phyloP scores from a whole-genome alignment of 1,284 basidiomycete species.

The Irpex sp. region DNA sequence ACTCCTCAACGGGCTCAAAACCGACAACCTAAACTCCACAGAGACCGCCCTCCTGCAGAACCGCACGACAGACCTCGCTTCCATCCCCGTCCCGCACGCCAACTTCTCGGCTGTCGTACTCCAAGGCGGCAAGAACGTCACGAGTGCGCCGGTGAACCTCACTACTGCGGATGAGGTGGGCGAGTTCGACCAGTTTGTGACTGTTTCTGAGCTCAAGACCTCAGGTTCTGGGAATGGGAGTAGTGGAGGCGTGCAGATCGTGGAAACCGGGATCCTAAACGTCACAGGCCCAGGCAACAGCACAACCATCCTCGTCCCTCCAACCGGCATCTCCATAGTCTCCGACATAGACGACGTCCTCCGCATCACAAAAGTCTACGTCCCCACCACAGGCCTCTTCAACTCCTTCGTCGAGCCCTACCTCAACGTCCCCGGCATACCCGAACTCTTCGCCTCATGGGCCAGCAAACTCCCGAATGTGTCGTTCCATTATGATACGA shows the following conservation, averaged over 20 bases:
- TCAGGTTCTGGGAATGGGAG: no score
- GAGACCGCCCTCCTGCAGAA: conserved; percentile 20
- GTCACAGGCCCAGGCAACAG: conserved; percentile 23
- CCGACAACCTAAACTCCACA: conserved; percentile 19
- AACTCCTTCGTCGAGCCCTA: conserved; percentile 28
- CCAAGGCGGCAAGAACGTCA: conserved; percentile 18
- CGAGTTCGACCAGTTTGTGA: conserved; percentile 23
- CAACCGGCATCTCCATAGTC: conserved; percentile 23
- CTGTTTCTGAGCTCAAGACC: conserved; percentile 13
- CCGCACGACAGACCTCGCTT: conserved; percentile 21
- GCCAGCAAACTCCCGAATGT: conserved; percentile 19
- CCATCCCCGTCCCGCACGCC: conserved; percentile 19
- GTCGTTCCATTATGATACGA: conserved; percentile 30
- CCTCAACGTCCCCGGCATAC: conserved; percentile 24
- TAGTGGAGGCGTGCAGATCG: conserved; percentile 8
- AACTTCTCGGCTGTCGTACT: conserved; percentile 20
- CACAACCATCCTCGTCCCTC: conserved; percentile 25
- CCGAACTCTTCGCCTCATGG: conserved; percentile 25
- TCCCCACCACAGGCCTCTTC: conserved; percentile 25
- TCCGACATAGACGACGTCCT: conserved; percentile 30
- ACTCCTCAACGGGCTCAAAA: conserved; percentile 19
- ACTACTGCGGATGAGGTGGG: conserved; percentile 19
- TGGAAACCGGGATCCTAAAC: conserved; percentile 20
- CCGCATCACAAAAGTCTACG: conserved; percentile 28
- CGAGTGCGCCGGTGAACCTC: conserved; percentile 18